These are phyloP conservation scores for Mortierella sp. DNA, from an alignment of 371 early-diverging fungal species.

Conservation along the genomic window DNA sequence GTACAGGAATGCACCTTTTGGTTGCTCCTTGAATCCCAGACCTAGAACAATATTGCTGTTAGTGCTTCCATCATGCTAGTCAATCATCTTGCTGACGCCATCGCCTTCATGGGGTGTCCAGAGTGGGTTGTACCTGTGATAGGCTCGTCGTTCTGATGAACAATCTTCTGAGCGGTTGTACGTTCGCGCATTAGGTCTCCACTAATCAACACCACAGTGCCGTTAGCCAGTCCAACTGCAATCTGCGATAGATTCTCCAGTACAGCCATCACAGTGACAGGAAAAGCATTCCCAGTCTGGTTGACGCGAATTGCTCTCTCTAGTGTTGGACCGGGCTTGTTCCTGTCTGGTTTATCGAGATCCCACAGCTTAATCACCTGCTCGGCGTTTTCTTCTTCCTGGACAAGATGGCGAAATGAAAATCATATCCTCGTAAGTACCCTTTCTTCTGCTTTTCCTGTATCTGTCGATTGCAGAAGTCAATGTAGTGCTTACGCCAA, in stretches of 20 bases:
- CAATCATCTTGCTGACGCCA: too few relatives aligned
- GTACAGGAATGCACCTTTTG: constrained; percentile 72
- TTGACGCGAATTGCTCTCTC: constrained; percentile 79
- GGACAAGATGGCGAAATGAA: neutral
- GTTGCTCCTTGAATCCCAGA: constrained; percentile 82
- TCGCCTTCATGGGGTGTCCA: neutral
- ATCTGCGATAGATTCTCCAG: constrained; percentile 85
- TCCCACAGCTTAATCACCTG: constrained; percentile 86
- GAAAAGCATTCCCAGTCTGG: constrained; percentile 76
- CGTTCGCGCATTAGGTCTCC: constrained; percentile 86
- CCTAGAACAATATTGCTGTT: too few relatives aligned
- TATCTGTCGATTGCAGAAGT: too few relatives aligned
- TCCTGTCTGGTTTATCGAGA: constrained; percentile 68
- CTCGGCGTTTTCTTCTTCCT: constrained; percentile 65
- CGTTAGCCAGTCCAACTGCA: constrained; percentile 92
- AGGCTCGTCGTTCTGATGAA: constrained; percentile 86
- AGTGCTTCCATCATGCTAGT: too few relatives aligned
- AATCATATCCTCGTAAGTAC: neutral
- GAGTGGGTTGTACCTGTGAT: constrained; percentile 70
- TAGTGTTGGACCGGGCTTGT: constrained; percentile 66
- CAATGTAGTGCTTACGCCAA: constrained; percentile 66
- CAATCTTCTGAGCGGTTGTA: constrained; percentile 79
- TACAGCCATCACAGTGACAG: constrained; percentile 87
- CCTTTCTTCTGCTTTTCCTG: too few relatives aligned
- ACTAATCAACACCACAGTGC: constrained; percentile 83